Percentiles rank a stretch among this genome's conserved stretches.
Evolutionary conservation across 129 eudicot species (phyloP).

Genomic region (Ambrosia trifida): DNA sequence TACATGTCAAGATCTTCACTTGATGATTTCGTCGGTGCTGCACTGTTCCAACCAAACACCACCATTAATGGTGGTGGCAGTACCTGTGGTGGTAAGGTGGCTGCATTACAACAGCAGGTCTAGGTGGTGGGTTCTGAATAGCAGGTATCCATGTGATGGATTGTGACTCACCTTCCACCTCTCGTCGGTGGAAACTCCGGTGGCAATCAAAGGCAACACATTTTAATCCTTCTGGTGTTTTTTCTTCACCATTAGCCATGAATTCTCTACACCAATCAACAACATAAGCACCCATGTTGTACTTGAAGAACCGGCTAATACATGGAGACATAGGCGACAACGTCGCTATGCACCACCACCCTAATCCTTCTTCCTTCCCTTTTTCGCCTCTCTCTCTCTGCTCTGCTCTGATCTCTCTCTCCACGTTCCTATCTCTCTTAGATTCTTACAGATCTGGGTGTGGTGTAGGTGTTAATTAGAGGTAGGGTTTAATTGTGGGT

Average conservation of each 20-base stretch:
- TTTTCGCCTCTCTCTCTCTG: no score
- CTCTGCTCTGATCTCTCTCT: no score
- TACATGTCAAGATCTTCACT: constrained; percentile 75
- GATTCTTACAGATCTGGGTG: no score
- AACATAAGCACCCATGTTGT: constrained; percentile 61
- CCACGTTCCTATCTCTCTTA: no score
- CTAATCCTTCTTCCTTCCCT: no score
- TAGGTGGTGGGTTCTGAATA: constrained; percentile 28
- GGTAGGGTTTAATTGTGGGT: no score
- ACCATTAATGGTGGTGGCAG: constrained; percentile 57
- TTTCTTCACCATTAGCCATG: constrained; percentile 74
- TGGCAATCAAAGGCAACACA: constrained; percentile 92
- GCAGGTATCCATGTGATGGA: constrained; percentile 15
- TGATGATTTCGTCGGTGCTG: constrained; percentile 61
- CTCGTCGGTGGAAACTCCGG: constrained; percentile 76
- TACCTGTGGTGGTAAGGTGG: constrained; percentile 27
- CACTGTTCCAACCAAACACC: constrained; percentile 54
- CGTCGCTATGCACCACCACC: no score
- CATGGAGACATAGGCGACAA: no score
- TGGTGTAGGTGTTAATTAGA: no score
- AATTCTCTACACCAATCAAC: constrained; percentile 85
- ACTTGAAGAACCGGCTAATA: no score
- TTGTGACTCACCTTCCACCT: constrained; percentile 39
- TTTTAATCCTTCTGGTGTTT: constrained; percentile 52
- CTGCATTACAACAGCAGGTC: constrained; percentile 21